Conservation (phyloP, 768 basidiomycete species). For the Saitozyma podzolica region DNA sequence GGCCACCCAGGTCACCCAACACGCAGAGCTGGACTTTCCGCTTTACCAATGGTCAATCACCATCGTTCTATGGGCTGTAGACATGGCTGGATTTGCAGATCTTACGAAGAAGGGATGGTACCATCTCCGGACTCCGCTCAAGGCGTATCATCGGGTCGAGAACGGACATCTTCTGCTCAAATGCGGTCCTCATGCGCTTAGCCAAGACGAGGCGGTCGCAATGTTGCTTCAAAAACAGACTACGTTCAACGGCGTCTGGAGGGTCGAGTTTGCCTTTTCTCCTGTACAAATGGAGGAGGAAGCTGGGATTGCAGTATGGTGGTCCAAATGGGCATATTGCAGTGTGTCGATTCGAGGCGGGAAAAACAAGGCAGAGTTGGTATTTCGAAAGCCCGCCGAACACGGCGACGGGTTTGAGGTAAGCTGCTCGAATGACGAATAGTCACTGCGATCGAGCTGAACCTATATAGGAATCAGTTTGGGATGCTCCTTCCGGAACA, state of each 20-base stretch:
- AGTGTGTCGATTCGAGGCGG: slow-evolving; percentile 14
- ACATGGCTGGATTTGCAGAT: neutral
- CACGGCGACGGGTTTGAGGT: too few relatives aligned
- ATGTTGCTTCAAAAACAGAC: slow-evolving; percentile 24
- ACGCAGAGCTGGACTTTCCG: slow-evolving; percentile 3
- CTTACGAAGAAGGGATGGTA: slow-evolving; percentile 24
- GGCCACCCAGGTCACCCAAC: neutral
- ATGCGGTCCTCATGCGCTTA: slow-evolving; percentile 14
- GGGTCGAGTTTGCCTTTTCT: slow-evolving; percentile 7
- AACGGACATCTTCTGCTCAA: slow-evolving; percentile 12
- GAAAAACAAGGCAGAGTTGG: too few relatives aligned
- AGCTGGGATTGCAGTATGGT: slow-evolving; percentile 23
- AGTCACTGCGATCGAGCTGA: neutral
- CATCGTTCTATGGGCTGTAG: too few relatives aligned
- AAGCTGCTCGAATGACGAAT: too few relatives aligned
- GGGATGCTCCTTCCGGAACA: neutral
- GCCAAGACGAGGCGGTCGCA: slow-evolving; percentile 17
- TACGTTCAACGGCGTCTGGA: slow-evolving; percentile 16
- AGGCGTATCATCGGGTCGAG: slow-evolving; percentile 10
- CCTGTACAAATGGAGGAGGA: slow-evolving; percentile 13
- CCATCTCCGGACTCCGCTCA: slow-evolving; percentile 22
- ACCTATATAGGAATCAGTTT: neutral
- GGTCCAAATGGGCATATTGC: slow-evolving; percentile 17
- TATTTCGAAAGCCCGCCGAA: too few relatives aligned
- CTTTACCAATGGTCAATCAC: too few relatives aligned